phyloP scores from a whole-genome alignment of 805 yeast genomes.

The Zygotorulaspora chibaensis region DNA sequence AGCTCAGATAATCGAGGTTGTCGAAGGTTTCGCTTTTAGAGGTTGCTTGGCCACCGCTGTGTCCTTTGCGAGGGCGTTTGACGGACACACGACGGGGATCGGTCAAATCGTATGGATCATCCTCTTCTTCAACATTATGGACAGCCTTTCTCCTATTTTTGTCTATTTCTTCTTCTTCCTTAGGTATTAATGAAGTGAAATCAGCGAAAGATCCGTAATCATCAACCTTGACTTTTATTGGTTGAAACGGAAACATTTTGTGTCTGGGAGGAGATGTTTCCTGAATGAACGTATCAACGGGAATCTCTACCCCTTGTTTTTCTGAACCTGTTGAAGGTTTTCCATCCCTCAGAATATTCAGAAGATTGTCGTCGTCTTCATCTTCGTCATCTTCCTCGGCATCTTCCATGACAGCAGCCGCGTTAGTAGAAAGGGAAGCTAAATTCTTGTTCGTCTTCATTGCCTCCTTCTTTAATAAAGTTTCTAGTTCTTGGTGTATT shows the following conservation, averaged over 20 bases:
- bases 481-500: conserved; percentile 33
- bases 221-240: conserved; percentile 59
- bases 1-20: conserved; percentile 47
- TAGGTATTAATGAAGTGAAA: conserved; percentile 52
- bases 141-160: conserved; percentile 24
- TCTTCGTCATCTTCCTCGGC: conserved; percentile 32
- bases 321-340: conserved; percentile 5
- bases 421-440: conserved; percentile 7
- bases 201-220: conserved; percentile 84
- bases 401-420: conserved; percentile 1
- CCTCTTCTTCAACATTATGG: conserved; percentile 26
- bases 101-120: conserved; percentile 27
- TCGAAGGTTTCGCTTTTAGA: conserved; percentile 43
- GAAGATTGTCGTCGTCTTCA: conserved; percentile 35
- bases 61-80: conserved; percentile 23
- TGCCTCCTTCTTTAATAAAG: conserved; percentile 33
- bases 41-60: conserved; percentile 33
- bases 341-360: conserved; percentile 20
- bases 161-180: conserved; percentile 44
- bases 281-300: conserved; percentile 28
- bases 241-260: conserved; percentile 74
- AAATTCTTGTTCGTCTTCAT: conserved; percentile 22
- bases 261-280: conserved; percentile 31
- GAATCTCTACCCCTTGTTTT: conserved; percentile 18
- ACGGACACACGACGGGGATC: conserved; percentile 22